Conservation (phyloP, 148 eudicot species). For the Linanthus parryae region DNA sequence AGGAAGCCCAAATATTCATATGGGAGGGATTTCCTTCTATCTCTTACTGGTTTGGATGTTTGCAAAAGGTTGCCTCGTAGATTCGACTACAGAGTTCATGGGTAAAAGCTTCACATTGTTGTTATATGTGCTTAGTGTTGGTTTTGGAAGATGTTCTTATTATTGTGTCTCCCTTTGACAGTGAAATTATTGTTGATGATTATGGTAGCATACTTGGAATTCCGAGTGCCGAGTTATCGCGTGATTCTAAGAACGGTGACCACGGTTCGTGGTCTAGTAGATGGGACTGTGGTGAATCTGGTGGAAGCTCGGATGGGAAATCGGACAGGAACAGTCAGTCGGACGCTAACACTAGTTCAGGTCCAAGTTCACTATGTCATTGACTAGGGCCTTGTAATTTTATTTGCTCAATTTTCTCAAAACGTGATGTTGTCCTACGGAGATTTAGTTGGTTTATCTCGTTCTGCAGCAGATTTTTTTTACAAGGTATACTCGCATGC, state of each 20-base stretch:
- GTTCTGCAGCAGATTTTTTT: no score
- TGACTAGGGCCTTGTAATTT: background rate
- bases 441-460: background rate
- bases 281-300: background rate
- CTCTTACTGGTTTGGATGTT: constrained; percentile 1
- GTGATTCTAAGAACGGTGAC: background rate
- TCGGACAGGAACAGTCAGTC: background rate
- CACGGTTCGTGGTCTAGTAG: background rate
- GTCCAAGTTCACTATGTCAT: constrained; percentile 1
- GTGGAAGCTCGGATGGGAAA: background rate
- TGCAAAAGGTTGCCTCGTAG: constrained; percentile 2
- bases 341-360: background rate
- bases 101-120: background rate
- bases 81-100: background rate
- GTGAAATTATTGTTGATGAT: background rate
- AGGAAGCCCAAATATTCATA: background rate
- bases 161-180: background rate
- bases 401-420: background rate
- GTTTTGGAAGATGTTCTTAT: background rate
- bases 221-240: background rate
- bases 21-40: constrained; percentile 6
- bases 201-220: background rate
- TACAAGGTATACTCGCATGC: background rate
- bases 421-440: background rate
- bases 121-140: background rate